These are phyloP conservation scores for Microthyrium microscopicum DNA, from an alignment of 2,329 filamentous ascomycete species.

Conservation along the genomic window DNA sequence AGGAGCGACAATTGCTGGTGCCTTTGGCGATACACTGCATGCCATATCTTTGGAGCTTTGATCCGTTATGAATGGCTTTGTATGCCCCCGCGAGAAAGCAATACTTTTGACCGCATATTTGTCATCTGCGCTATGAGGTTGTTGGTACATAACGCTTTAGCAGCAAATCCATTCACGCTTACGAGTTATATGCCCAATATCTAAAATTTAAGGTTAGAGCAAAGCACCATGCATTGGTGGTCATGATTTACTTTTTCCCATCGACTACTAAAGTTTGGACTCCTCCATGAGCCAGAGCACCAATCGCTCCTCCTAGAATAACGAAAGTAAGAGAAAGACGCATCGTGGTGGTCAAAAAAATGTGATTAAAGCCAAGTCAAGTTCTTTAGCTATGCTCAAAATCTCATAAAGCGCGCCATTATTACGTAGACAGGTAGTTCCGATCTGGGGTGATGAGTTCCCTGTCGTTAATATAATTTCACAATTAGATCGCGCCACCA, in stretches of 20 bases:
- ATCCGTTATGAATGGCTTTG: background rate
- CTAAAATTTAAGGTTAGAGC: background rate
- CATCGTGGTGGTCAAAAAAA: too few species aligned
- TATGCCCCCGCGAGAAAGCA: background rate
- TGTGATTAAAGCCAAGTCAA: too few species aligned
- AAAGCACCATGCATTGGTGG: background rate
- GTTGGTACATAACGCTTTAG: background rate
- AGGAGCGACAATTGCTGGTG: background rate
- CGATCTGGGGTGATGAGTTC: too few species aligned
- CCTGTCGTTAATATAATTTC: too few species aligned
- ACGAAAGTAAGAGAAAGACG: background rate
- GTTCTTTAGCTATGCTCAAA: too few species aligned
- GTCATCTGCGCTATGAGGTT: background rate
- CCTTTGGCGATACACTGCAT: background rate
- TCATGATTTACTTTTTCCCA: background rate
- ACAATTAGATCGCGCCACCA: too few species aligned
- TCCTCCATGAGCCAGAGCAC: background rate
- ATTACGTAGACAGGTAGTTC: too few species aligned
- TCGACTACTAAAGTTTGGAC: background rate
- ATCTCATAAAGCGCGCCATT: too few species aligned
- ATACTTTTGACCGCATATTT: background rate
- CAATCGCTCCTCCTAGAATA: background rate
- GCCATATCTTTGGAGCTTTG: constrained; percentile 1
- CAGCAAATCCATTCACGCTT: background rate
- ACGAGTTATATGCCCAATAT: constrained; percentile 1